These are phyloP conservation scores for Candida endomychidarum DNA, from an alignment of 805 yeast species.

Conservation along the genomic window DNA sequence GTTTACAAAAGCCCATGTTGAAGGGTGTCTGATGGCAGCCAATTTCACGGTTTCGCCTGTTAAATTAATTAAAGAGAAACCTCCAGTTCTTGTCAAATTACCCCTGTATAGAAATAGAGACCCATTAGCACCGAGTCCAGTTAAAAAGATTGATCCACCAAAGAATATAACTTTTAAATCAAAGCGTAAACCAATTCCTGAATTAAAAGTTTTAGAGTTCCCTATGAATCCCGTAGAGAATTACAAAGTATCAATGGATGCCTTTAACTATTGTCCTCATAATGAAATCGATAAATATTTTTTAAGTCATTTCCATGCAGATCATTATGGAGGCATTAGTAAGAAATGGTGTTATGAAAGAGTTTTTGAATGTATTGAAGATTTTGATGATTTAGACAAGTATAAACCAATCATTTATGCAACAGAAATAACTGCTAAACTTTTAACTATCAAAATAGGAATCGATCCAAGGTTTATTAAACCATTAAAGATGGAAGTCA, in stretches of 20 bases:
- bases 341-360: constrained; percentile 65
- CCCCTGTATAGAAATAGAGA: constrained; percentile 13
- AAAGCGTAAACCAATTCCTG: constrained; percentile 46
- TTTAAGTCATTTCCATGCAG: constrained; percentile 86
- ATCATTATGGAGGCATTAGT: constrained; percentile 86
- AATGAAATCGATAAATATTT: constrained; percentile 52
- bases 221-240: constrained; percentile 17
- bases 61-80: constrained; percentile 5
- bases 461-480: constrained; percentile 50
- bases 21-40: constrained; percentile 11
- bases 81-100: constrained; percentile 6
- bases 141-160: constrained; percentile 17
- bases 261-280: constrained; percentile 53
- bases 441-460: constrained; percentile 55
- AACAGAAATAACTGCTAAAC: constrained; percentile 63
- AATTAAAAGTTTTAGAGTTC: constrained; percentile 52
- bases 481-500: constrained; percentile 38
- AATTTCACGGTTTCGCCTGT: constrained; percentile 7
- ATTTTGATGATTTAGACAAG: constrained; percentile 22
- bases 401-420: constrained; percentile 67
- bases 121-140: constrained; percentile 7
- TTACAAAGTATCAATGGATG: constrained; percentile 60
- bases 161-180: constrained; percentile 13
- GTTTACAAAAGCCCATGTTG: constrained; percentile 11
- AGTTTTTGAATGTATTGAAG: constrained; percentile 28